phyloP scores from a whole-genome alignment of 495 filamentous ascomycete species.

The Neurospora sp. region DNA sequence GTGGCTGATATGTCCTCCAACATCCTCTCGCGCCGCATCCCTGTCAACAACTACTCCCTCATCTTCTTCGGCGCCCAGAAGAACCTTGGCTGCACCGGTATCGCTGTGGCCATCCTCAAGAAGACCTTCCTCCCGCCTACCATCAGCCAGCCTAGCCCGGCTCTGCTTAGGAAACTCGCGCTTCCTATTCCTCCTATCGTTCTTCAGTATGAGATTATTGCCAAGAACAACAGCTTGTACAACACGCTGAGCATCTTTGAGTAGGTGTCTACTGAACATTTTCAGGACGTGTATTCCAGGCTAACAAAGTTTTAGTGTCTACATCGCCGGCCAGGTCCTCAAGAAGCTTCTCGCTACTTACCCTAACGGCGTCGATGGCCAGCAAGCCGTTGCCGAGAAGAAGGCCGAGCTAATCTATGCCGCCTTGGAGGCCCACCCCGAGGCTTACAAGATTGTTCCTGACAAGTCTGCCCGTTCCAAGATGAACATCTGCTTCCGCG shows the following conservation, averaged over 20 bases:
- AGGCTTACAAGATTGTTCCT: conserved; percentile 63
- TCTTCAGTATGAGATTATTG: conserved; percentile 67
- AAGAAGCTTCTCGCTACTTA: conserved; percentile 49
- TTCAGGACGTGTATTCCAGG: background rate
- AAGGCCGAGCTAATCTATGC: conserved; percentile 70
- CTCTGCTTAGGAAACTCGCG: conserved; percentile 61
- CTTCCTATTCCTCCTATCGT: conserved; percentile 69
- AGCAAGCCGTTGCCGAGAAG: conserved; percentile 55
- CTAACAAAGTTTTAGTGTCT: conserved; percentile 46
- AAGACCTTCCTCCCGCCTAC: conserved; percentile 63
- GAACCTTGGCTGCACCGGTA: conserved; percentile 76
- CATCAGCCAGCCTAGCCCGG: conserved; percentile 43
- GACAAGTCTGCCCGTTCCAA: conserved; percentile 61
- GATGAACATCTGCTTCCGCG: conserved; percentile 90
- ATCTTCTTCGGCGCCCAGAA: conserved; percentile 85
- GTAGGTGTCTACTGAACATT: too few relatives aligned
- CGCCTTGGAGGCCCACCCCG: conserved; percentile 58
- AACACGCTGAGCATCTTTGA: conserved; percentile 94
- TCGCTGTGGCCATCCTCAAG: conserved; percentile 73
- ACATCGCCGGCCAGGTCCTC: conserved; percentile 79
- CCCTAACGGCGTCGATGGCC: conserved; percentile 56
- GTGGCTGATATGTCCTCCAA: conserved; percentile 85
- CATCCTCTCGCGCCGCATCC: conserved; percentile 51
- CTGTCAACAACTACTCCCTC: conserved; percentile 61
- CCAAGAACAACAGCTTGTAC: conserved; percentile 85